Percentiles rank a stretch among this genome's conserved stretches.
These are phyloP conservation scores for Claviceps citrina DNA, from an alignment of 2,329 filamentous ascomycete species.

Conservation along the genomic window DNA sequence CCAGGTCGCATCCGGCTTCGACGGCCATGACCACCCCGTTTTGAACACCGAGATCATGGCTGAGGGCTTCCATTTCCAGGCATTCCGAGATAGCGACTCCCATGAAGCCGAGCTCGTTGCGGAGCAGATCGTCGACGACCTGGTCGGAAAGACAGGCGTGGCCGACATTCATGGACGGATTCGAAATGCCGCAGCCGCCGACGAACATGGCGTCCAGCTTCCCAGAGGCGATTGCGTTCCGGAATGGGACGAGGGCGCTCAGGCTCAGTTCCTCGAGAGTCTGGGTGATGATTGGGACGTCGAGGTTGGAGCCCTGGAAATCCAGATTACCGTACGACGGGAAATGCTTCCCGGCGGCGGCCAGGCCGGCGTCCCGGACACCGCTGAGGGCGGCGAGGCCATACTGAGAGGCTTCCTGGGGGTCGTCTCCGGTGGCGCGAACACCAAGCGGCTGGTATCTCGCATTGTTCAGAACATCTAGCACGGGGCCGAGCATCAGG, in stretches of 20 bases:
- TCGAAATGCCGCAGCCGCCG: slow-evolving; percentile 83
- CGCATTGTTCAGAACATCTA: slow-evolving; percentile 88
- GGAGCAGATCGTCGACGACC: slow-evolving; percentile 75
- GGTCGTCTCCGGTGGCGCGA: slow-evolving; percentile 78
- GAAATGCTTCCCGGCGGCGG: slow-evolving; percentile 89
- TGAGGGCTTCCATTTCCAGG: slow-evolving; percentile 89
- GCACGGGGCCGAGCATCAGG: slow-evolving; percentile 80
- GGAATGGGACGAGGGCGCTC: slow-evolving; percentile 82
- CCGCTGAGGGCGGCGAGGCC: slow-evolving; percentile 82
- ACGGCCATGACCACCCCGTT: slow-evolving; percentile 96
- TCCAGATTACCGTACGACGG: slow-evolving; percentile 92
- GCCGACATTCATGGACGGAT: slow-evolving; percentile 83
- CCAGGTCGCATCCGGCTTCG: slow-evolving; percentile 84
- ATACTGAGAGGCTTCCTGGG: slow-evolving; percentile 86
- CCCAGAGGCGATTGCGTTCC: slow-evolving; percentile 74
- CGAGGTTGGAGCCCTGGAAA: slow-evolving; percentile 76
- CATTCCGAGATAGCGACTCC: slow-evolving; percentile 93
- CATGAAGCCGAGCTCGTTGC: slow-evolving; percentile 77
- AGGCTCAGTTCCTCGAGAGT: slow-evolving; percentile 82
- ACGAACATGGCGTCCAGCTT: slow-evolving; percentile 86
- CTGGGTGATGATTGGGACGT: slow-evolving; percentile 91
- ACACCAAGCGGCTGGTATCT: slow-evolving; percentile 83
- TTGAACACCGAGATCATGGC: slow-evolving; percentile 91
- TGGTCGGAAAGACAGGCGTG: slow-evolving; percentile 88
- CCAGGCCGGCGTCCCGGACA: slow-evolving; percentile 78